Evolutionary conservation across 2,329 filamentous ascomycete genomes (phyloP).

Genomic region (Erysiphe pulchra): DNA sequence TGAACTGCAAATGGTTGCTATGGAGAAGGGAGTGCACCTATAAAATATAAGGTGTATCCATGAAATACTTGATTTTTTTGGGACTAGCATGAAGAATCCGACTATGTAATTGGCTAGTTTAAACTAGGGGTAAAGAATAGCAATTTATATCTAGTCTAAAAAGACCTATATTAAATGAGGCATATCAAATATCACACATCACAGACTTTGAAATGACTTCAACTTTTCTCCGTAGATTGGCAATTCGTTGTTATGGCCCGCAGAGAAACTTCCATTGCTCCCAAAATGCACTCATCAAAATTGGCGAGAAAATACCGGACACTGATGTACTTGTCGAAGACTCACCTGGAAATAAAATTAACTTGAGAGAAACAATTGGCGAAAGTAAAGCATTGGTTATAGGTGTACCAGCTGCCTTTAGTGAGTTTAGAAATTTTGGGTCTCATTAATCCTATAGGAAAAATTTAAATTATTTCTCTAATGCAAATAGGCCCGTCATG

Average conservation of each 20-base stretch:
- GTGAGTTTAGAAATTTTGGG: conserved; percentile 15
- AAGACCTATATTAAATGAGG: too few species aligned
- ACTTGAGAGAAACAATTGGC: conserved; percentile 47
- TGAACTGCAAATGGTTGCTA: too few species aligned
- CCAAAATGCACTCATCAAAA: conserved; percentile 36
- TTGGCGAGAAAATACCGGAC: conserved; percentile 56
- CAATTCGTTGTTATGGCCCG: conserved; percentile 3
- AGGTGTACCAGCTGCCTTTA: conserved; percentile 61
- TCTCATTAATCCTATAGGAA: background rate
- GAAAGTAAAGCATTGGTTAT: conserved; percentile 63
- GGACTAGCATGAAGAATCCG: too few species aligned
- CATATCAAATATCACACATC: background rate
- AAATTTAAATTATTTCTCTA: background rate
- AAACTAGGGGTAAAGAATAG: too few species aligned
- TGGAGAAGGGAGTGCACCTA: too few species aligned
- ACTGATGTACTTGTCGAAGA: conserved; percentile 56
- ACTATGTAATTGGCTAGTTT: too few species aligned
- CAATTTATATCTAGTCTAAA: too few species aligned
- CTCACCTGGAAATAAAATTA: conserved; percentile 81
- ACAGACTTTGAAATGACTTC: conserved; percentile 11
- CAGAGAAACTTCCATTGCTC: conserved; percentile 33
- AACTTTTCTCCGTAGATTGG: conserved; percentile 5
- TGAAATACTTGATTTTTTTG: too few species aligned
- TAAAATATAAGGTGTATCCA: too few species aligned
- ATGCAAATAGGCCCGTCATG: conserved; percentile 26